Conservation (phyloP, 768 basidiomycete species). For the Mycena epipterygia region DNA sequence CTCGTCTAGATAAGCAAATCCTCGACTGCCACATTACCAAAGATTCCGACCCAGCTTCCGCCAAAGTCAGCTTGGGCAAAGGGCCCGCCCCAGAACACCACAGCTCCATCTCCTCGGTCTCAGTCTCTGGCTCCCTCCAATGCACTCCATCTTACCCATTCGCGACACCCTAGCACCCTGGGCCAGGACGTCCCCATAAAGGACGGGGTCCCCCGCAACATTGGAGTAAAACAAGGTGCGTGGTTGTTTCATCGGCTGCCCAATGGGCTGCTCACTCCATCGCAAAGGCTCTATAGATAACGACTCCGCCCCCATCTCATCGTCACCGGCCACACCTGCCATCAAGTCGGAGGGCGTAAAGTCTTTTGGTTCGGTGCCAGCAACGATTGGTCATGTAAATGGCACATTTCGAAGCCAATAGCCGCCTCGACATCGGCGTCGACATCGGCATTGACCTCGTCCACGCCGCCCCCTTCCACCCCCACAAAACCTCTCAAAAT, state of each 20-base stretch:
- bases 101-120: slow-evolving; percentile 75
- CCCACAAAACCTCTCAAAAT: no score
- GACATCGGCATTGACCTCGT: no score
- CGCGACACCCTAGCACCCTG: slow-evolving; percentile 83
- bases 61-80: slow-evolving; percentile 91
- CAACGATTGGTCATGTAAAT: slow-evolving; percentile 66
- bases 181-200: slow-evolving; percentile 79
- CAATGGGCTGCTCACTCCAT: slow-evolving; percentile 20
- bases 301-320: no score
- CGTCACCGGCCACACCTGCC: no score
- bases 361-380: slow-evolving; percentile 85
- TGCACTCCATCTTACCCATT: slow-evolving; percentile 70
- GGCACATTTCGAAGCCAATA: slow-evolving; percentile 64
- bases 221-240: slow-evolving; percentile 78
- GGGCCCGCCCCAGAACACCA: slow-evolving; percentile 82
- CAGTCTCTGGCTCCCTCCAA: slow-evolving; percentile 76
- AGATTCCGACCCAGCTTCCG: slow-evolving; percentile 81
- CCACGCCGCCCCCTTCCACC: no score
- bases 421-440: no score
- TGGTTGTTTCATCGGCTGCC: slow-evolving; percentile 27
- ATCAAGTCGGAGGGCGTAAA: no score
- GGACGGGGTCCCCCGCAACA: slow-evolving; percentile 82
- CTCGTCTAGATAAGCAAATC: slow-evolving; percentile 90
- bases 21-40: slow-evolving; percentile 78
- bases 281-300: no score